Conservation (phyloP, 2,329 filamentous ascomycete species). For the Aureobasidium sp. region DNA sequence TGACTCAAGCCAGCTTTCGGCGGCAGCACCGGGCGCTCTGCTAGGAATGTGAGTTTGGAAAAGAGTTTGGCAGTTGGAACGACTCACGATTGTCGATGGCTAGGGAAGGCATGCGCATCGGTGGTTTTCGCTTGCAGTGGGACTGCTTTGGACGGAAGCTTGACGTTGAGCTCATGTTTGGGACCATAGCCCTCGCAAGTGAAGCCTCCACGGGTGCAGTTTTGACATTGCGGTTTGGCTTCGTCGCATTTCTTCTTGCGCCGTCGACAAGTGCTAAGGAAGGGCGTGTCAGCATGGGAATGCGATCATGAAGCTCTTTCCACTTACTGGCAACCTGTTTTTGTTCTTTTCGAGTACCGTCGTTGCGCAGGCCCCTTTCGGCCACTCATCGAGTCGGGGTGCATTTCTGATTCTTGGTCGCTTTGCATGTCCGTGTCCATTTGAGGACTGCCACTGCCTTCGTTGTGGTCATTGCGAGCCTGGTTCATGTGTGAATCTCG, state of each 20-base stretch:
- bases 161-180: constrained; percentile 7
- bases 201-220: constrained; percentile 85
- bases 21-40: neutral
- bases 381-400: neutral
- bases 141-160: neutral
- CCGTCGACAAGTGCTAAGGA: constrained; percentile 60
- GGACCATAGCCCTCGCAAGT: constrained; percentile 78
- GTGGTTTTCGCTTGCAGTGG: constrained; percentile 2
- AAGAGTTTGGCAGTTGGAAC: too few species aligned
- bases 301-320: neutral
- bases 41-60: neutral
- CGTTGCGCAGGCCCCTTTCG: neutral
- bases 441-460: neutral
- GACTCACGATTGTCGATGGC: constrained; percentile 5
- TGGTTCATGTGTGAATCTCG: constrained; percentile 6
- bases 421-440: neutral
- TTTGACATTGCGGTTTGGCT: constrained; percentile 82
- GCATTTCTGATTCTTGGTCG: constrained; percentile 5
- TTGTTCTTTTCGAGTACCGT: constrained; percentile 93
- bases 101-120: neutral
- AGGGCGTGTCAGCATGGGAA: neutral
- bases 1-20: neutral
- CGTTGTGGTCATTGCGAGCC: neutral
- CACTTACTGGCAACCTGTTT: constrained; percentile 69
- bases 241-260: constrained; percentile 99